Evolutionary conservation across 2,329 filamentous ascomycete species (phyloP).

Genomic region (Trichoderma aggressivum): DNA sequence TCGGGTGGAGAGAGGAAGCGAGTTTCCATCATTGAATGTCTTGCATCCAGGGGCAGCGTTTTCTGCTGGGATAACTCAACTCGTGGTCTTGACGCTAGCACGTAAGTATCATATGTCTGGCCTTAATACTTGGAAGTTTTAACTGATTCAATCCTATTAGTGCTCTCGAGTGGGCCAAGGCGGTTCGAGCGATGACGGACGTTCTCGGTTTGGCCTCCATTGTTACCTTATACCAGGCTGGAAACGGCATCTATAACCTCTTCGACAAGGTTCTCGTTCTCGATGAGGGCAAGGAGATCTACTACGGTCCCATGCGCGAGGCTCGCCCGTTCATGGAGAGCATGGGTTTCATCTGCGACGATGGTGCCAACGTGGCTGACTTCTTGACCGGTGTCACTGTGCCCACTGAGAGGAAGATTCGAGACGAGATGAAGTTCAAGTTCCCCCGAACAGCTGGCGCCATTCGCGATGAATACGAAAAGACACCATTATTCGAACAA

Average conservation of each 20-base stretch:
- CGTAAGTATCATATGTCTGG: background rate
- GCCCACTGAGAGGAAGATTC: constrained; percentile 65
- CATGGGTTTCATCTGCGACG: constrained; percentile 59
- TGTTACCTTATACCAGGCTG: constrained; percentile 66
- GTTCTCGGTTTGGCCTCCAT: constrained; percentile 57
- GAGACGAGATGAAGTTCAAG: constrained; percentile 33
- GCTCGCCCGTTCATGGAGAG: constrained; percentile 63
- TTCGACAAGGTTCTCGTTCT: constrained; percentile 70
- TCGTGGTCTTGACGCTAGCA: constrained; percentile 59
- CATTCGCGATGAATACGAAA: constrained; percentile 49
- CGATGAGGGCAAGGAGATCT: constrained; percentile 63
- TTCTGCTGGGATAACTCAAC: constrained; percentile 68
- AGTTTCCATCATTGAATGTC: constrained; percentile 64
- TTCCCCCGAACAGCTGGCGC: constrained; percentile 45
- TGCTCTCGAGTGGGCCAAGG: constrained; percentile 58
- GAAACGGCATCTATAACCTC: constrained; percentile 65
- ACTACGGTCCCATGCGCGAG: constrained; percentile 57
- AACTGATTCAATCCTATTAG: constrained; percentile 22
- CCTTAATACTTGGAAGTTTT: no score
- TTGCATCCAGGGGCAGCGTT: constrained; percentile 56
- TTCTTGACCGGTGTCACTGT: constrained; percentile 64
- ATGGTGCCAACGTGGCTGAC: constrained; percentile 62
- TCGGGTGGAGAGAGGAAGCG: constrained; percentile 67
- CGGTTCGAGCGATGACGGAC: constrained; percentile 62
- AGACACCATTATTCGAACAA: constrained; percentile 45